phyloP scores from a whole-genome alignment of 306 rosid genomes.

The Rosa multiflora region DNA sequence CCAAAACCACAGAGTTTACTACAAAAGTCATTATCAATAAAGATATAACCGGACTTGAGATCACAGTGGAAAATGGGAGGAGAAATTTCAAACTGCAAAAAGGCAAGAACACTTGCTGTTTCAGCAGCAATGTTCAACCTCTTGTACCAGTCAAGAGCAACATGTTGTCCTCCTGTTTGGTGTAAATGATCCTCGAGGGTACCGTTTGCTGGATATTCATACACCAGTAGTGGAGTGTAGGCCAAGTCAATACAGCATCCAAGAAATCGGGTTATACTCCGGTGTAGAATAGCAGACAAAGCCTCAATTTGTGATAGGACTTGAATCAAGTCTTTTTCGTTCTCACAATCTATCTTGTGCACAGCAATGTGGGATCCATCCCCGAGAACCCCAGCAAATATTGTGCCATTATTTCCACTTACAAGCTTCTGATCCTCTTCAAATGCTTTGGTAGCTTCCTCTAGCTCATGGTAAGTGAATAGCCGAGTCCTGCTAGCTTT shows the following conservation, averaged over 20 bases:
- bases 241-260: slow-evolving; percentile 79
- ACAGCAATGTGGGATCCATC: slow-evolving; percentile 80
- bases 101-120: slow-evolving; percentile 67
- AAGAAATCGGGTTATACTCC: slow-evolving; percentile 55
- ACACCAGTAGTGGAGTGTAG: slow-evolving; percentile 58
- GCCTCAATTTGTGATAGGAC: slow-evolving; percentile 71
- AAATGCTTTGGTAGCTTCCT: slow-evolving; percentile 69
- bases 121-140: slow-evolving; percentile 78
- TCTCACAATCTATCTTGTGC: slow-evolving; percentile 63
- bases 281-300: slow-evolving; percentile 54
- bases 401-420: slow-evolving; percentile 47
- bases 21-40: slow-evolving; percentile 57
- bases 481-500: slow-evolving; percentile 62
- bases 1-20: slow-evolving; percentile 75
- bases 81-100: slow-evolving; percentile 61
- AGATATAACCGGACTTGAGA: slow-evolving; percentile 62
- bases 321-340: slow-evolving; percentile 57
- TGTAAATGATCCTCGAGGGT: slow-evolving; percentile 74
- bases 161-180: slow-evolving; percentile 42
- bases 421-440: slow-evolving; percentile 53
- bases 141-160: slow-evolving; percentile 66
- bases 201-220: slow-evolving; percentile 72
- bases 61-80: slow-evolving; percentile 85
- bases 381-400: slow-evolving; percentile 63
- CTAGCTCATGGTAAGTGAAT: slow-evolving; percentile 69